Percentiles rank a stretch among this genome's conserved stretches.
These are phyloP conservation scores for Fusarium mundagurra DNA, from an alignment of 2,329 filamentous ascomycete genomes.

Conservation along the genomic window DNA sequence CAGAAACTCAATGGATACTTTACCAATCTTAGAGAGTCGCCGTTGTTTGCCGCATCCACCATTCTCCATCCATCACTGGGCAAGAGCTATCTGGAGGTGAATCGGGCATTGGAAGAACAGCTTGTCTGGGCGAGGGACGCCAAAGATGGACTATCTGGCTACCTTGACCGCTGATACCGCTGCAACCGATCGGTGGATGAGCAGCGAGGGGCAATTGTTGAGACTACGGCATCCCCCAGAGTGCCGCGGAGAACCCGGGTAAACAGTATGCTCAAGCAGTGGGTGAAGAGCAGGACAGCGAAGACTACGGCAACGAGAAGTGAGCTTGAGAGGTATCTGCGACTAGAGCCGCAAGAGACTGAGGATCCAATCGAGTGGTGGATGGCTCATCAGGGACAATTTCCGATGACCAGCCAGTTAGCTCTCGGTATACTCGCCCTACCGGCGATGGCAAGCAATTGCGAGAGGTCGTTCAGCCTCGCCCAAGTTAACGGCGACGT, in stretches of 20 bases:
- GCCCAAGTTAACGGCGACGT: background rate
- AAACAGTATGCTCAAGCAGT: background rate
- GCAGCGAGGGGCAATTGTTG: background rate
- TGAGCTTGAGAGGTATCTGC: constrained; percentile 2
- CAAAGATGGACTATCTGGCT: background rate
- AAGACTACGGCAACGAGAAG: background rate
- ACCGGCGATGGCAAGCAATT: background rate
- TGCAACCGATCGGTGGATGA: background rate
- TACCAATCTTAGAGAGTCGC: too few species aligned
- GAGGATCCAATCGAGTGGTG: constrained; percentile 9
- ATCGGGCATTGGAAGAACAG: background rate
- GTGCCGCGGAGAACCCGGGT: background rate
- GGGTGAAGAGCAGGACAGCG: background rate
- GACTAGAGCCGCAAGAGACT: constrained; percentile 2
- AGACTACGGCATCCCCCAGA: background rate
- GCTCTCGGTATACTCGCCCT: constrained; percentile 4
- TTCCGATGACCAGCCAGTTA: background rate
- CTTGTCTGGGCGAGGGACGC: background rate
- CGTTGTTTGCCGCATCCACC: too few species aligned
- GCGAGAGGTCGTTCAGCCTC: background rate
- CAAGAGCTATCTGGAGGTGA: background rate
- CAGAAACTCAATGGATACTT: too few species aligned
- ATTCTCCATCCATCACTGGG: too few species aligned
- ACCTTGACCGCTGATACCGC: background rate
- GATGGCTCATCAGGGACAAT: background rate